Base-by-base conservation (phyloP, 345 rosid genomes). In the Bruguiera gymnorhiza region DNA sequence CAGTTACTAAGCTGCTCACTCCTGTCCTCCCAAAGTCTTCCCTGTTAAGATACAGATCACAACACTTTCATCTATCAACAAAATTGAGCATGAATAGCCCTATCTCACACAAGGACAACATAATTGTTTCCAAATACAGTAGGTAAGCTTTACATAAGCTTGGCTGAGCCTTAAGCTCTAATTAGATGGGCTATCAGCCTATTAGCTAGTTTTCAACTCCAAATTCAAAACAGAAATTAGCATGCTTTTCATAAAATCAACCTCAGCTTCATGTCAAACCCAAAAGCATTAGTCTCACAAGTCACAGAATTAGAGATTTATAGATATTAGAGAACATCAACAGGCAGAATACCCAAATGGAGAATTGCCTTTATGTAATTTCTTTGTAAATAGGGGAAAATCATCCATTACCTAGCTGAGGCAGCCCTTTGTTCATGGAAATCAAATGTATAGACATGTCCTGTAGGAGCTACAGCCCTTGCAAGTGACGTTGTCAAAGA, bases 371-470 rank as follows among this genome's bases (percentile, higher is more conserved):
- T 54, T n/a, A 2, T 39, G 46, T 39, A 54, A 20, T 7, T 54
- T 21, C 23, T 21, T 5, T 55, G 59, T 55, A 23, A 71, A 8
- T 13, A 37, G 24, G 43, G 29, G 7, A 68, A 57, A 54, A 32
- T 37, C 55, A 62, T 0, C 63, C 64, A 64, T 69, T 78, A 94
- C 97, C 97, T 89, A 55, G 97, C 97, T 67, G 89, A 92, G 55
- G 78, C 80, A 84, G 96, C 98, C 73, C 97, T 86, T 71, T 94
- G 95, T 78, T 94, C 92, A 29, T 94, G 98, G 82, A 88, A 94
- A 84, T 91, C 97, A 79, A 91, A 91, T 0, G 96, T 88, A 78
- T 88, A 88, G n/a, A 91, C 89, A 73, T 89, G 97, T 37, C 98
- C 98, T 8, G 82, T 82, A 27, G 98, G 96, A 81, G 93, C 95